Evolutionary conservation across 345 rosid species (phyloP).

Genomic region (Corchorus capsularis): DNA sequence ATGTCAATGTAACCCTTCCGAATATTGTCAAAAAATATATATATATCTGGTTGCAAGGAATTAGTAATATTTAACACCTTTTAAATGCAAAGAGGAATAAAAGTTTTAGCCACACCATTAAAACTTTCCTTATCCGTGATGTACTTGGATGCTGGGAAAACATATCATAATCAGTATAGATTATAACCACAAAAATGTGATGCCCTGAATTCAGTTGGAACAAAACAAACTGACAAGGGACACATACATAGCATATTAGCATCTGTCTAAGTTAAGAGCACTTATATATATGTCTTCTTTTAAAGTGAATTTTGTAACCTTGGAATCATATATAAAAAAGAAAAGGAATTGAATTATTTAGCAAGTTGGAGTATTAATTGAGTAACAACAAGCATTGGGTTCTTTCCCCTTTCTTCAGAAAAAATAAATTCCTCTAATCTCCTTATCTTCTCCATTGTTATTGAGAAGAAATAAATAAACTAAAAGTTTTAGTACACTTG

Average conservation of each 20-base stretch:
- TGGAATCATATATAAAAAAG: not conserved
- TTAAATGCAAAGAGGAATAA: not conserved
- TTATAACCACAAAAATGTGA: not conserved
- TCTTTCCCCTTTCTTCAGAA: not conserved
- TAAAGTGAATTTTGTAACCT: not conserved
- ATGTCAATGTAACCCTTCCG: not conserved
- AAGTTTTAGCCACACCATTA: not conserved
- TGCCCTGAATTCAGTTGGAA: not conserved
- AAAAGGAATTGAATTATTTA: slow-evolving; percentile 3
- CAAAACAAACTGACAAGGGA: not conserved
- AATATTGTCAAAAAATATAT: not conserved
- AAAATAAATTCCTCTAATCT: not conserved
- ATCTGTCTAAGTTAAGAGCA: not conserved
- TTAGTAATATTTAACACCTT: not conserved
- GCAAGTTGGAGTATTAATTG: not conserved
- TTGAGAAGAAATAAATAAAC: not conserved
- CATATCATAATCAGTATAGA: not conserved
- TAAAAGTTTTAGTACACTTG: not conserved
- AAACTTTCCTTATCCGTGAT: not conserved
- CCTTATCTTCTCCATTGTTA: not conserved
- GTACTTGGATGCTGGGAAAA: not conserved
- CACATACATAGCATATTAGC: not conserved
- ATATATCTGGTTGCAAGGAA: no score
- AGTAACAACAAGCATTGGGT: not conserved
- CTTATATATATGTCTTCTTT: not conserved